Percentiles rank a stretch among this genome's conserved stretches.
phyloP scores from a whole-genome alignment of 2,329 filamentous ascomycete species.

The Penicillium sp. region DNA sequence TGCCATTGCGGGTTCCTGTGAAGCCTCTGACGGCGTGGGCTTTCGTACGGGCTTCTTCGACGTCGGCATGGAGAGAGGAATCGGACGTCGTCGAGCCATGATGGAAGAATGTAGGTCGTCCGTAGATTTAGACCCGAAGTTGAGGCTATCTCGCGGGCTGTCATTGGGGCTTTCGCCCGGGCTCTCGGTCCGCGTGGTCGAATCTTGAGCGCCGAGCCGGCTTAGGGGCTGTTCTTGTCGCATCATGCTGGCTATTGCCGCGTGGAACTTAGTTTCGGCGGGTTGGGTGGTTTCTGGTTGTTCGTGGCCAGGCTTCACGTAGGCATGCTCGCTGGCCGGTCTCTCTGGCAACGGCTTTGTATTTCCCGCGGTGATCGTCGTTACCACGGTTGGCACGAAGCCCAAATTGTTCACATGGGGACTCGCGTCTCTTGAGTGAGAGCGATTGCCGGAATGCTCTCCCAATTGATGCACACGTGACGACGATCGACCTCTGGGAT shows the following conservation, averaged over 20 bases:
- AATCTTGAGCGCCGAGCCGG: constrained; percentile 59
- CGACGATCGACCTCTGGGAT: constrained; percentile 56
- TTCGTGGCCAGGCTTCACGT: constrained; percentile 12
- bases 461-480: constrained; percentile 42
- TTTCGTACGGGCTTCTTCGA: constrained; percentile 41
- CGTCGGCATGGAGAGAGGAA: constrained; percentile 31
- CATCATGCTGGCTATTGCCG: constrained; percentile 35
- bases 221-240: constrained; percentile 56
- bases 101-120: constrained; percentile 36
- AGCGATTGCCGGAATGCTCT: constrained; percentile 21
- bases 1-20: constrained; percentile 39
- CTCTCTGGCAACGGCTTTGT: constrained; percentile 27
- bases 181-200: constrained; percentile 31
- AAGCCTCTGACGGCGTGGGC: constrained; percentile 41
- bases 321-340: constrained; percentile 31
- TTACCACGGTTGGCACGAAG: constrained; percentile 32
- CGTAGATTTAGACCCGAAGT: constrained; percentile 33
- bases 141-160: constrained; percentile 27
- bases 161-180: constrained; percentile 22
- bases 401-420: constrained; percentile 26
- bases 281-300: constrained; percentile 4
- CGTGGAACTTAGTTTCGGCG: constrained; percentile 28
- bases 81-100: constrained; percentile 42
- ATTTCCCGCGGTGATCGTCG: constrained; percentile 33
- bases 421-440: constrained; percentile 27